These are phyloP conservation scores for Curvularia sp. DNA, from an alignment of 2,329 filamentous ascomycete species.

Conservation along the genomic window DNA sequence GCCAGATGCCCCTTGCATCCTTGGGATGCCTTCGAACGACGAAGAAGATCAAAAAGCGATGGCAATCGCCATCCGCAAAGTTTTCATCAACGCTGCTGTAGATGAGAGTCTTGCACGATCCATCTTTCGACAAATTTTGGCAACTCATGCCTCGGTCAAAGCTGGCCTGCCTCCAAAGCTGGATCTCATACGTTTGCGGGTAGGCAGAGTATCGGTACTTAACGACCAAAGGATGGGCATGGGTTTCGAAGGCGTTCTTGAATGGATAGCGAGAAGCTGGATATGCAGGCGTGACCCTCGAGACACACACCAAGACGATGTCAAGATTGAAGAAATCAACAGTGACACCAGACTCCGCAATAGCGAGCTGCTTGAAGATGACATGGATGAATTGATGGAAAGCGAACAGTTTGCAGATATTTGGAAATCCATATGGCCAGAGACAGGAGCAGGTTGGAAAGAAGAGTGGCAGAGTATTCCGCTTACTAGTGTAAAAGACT, in stretches of 20 bases:
- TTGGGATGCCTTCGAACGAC: background rate
- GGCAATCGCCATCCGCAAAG: background rate
- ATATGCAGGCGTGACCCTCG: slow-evolving; percentile 2
- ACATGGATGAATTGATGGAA: background rate
- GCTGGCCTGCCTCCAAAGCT: background rate
- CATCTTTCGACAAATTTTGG: background rate
- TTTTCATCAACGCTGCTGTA: background rate
- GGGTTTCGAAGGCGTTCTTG: background rate
- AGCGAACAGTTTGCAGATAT: slow-evolving; percentile 1
- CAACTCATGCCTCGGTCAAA: background rate
- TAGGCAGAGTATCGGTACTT: background rate
- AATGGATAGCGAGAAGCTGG: background rate
- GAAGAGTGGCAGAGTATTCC: slow-evolving; percentile 1
- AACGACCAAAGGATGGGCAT: background rate
- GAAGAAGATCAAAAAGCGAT: background rate
- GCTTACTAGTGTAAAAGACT: background rate
- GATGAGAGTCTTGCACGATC: background rate
- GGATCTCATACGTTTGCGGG: background rate
- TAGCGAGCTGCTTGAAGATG: background rate
- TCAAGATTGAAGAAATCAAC: background rate
- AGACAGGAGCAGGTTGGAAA: background rate
- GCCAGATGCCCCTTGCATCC: background rate
- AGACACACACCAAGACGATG: background rate
- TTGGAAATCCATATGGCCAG: background rate
- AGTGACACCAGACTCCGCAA: slow-evolving; percentile 1